phyloP scores from a whole-genome alignment of 495 filamentous ascomycete species.

The Acidiella bohemica region DNA sequence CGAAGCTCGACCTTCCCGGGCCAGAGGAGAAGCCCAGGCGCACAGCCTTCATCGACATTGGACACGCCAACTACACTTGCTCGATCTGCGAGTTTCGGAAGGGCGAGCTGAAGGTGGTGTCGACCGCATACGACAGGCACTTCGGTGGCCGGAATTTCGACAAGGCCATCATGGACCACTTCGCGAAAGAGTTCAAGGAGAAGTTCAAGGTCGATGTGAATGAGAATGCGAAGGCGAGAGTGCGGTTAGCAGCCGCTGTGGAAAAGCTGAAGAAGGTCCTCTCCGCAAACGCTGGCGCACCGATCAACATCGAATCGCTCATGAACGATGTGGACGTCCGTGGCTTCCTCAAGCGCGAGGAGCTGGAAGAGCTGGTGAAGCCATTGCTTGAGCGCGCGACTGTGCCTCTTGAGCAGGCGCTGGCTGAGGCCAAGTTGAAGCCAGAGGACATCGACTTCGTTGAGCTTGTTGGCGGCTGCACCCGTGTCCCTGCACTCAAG shows the following conservation, averaged over 20 bases:
- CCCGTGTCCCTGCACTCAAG: constrained; percentile 89
- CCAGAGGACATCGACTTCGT: constrained; percentile 85
- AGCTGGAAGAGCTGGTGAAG: constrained; percentile 80
- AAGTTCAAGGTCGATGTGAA: constrained; percentile 47
- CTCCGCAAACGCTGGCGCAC: constrained; percentile 84
- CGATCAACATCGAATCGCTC: constrained; percentile 94
- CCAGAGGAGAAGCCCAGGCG: constrained; percentile 86
- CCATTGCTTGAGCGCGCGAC: constrained; percentile 66
- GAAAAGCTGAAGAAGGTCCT: constrained; percentile 99
- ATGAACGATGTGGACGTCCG: constrained; percentile 96
- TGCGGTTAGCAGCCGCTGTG: constrained; percentile 71
- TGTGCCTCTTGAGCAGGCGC: constrained; percentile 70
- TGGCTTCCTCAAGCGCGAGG: constrained; percentile 80
- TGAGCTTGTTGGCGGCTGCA: constrained; percentile 89
- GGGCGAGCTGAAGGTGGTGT: constrained; percentile 87
- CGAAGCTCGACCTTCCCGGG: constrained; percentile 79
- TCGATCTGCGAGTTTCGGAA: constrained; percentile 94
- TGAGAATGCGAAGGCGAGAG: constrained; percentile 73
- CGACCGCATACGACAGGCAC: constrained; percentile 87
- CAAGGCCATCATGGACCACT: constrained; percentile 83
- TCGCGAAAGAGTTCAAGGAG: constrained; percentile 69
- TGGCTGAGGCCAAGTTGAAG: constrained; percentile 79
- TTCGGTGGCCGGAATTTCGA: constrained; percentile 98
- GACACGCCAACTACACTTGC: constrained; percentile 87
- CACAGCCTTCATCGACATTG: constrained; percentile 89